Conservation (phyloP, 2,329 filamentous ascomycete species). For the Geosmithia morbida region DNA sequence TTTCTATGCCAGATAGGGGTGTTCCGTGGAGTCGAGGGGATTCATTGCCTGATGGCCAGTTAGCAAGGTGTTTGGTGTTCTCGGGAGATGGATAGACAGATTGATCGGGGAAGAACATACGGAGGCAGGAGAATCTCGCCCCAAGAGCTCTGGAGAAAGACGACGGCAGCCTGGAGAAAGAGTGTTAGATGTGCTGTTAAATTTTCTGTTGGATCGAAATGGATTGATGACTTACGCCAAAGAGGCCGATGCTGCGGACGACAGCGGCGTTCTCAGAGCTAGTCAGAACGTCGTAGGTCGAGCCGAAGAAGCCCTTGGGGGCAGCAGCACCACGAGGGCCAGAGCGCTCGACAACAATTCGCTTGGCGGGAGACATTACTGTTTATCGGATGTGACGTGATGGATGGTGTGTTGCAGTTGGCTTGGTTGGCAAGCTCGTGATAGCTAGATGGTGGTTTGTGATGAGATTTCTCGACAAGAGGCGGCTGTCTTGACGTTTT, state of each 20-base stretch:
- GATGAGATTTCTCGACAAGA: not conserved
- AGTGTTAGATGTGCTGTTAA: not conserved
- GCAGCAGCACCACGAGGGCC: slow-evolving; percentile 23
- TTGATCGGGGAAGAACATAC: slow-evolving; percentile 15
- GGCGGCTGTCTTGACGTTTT: not conserved
- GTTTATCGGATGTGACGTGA: not conserved
- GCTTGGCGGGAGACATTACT: slow-evolving; percentile 52
- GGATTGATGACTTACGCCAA: slow-evolving; percentile 39
- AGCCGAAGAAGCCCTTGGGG: slow-evolving; percentile 36
- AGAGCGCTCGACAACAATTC: slow-evolving; percentile 35
- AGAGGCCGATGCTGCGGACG: slow-evolving; percentile 52
- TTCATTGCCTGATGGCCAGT: not conserved
- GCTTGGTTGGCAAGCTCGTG: not conserved
- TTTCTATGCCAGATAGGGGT: not conserved
- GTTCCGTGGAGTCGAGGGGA: not conserved
- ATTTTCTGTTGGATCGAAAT: no score
- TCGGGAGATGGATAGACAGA: not conserved
- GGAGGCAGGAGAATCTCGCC: slow-evolving; percentile 54
- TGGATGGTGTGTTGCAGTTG: not conserved
- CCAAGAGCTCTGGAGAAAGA: slow-evolving; percentile 53
- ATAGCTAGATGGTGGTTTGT: not conserved
- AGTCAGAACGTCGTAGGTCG: slow-evolving; percentile 47
- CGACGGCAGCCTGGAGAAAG: slow-evolving; percentile 39
- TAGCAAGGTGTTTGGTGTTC: not conserved
- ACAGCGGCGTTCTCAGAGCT: slow-evolving; percentile 54